A percentile compares a stretch with the other conserved stretches of the same genome.
Evolutionary conservation across 176 grass and related monocot genomes (phyloP).

Genomic region (Rhynchospora breviuscula): DNA sequence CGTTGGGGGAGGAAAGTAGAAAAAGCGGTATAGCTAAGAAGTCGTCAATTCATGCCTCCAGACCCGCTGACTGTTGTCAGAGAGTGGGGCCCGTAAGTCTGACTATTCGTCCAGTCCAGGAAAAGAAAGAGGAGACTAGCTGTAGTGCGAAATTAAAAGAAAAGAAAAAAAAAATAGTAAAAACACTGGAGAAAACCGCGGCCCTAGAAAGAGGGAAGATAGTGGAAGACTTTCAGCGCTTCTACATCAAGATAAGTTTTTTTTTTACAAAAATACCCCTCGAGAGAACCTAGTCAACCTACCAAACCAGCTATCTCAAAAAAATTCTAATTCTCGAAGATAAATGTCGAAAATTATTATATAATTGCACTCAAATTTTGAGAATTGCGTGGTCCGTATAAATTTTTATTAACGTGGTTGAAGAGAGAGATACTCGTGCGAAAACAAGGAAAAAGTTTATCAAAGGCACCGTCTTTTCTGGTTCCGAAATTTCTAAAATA

Average conservation of each 20-base stretch:
- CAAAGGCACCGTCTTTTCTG: neutral
- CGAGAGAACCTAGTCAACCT: constrained; percentile 14
- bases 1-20: neutral
- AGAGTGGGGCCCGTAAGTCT: neutral
- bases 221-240: constrained; percentile 24
- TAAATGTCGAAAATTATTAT: neutral
- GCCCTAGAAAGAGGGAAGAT: constrained; percentile 10
- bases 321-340: neutral
- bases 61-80: constrained; percentile 19
- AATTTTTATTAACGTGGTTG: neutral
- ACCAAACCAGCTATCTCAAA: neutral
- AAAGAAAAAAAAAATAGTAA: neutral
- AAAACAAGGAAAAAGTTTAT: neutral
- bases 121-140: neutral
- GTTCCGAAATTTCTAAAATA: neutral
- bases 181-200: constrained; percentile 3
- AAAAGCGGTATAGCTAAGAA: constrained; percentile 16
- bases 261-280: neutral
- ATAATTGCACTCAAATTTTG: neutral
- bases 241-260: neutral
- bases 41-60: constrained; percentile 23
- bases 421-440: neutral
- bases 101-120: neutral
- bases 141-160: neutral
- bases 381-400: neutral